Percentiles rank a stretch among this genome's conserved stretches.
These are phyloP conservation scores for Phyllosticta paracitricarpa DNA, from an alignment of 2,329 filamentous ascomycete species.

Conservation along the genomic window DNA sequence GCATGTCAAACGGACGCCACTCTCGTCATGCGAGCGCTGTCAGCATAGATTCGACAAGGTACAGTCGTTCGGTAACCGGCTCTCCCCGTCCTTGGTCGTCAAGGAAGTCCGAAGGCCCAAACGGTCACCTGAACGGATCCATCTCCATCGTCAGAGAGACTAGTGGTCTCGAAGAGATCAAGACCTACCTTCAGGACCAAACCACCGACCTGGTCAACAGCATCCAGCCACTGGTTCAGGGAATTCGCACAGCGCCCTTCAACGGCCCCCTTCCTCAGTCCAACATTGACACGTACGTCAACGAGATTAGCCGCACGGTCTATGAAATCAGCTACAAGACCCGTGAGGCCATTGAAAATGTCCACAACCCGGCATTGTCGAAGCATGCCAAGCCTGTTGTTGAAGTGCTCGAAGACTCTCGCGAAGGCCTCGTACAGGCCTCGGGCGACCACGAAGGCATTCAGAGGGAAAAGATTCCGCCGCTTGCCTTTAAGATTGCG, in stretches of 20 bases:
- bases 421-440: slow-evolving; percentile 54
- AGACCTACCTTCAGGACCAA: slow-evolving; percentile 75
- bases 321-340: slow-evolving; percentile 59
- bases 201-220: slow-evolving; percentile 68
- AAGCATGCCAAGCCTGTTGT: slow-evolving; percentile 43
- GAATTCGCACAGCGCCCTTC: slow-evolving; percentile 43
- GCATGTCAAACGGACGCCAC: slow-evolving; percentile 14
- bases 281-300: slow-evolving; percentile 58
- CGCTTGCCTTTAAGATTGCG: slow-evolving; percentile 79
- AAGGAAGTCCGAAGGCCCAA: slow-evolving; percentile 7
- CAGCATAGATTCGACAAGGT: slow-evolving; percentile 23
- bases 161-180: slow-evolving; percentile 46
- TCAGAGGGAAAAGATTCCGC: slow-evolving; percentile 57
- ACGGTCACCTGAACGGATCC: slow-evolving; percentile 13
- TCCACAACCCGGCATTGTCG: slow-evolving; percentile 42
- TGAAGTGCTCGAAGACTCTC: slow-evolving; percentile 50
- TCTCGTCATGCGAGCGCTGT: slow-evolving; percentile 23
- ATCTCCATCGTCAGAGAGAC: slow-evolving; percentile 15
- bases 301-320: slow-evolving; percentile 60
- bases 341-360: slow-evolving; percentile 37
- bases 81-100: slow-evolving; percentile 17
- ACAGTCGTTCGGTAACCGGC: slow-evolving; percentile 24
- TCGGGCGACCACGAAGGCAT: slow-evolving; percentile 50
- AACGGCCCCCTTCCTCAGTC: slow-evolving; percentile 14
- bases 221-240: slow-evolving; percentile 68